Evolutionary conservation across 176 grass and related monocot species (phyloP), one percentile per base, ranked within the genome.

Genomic region (Stipa capillata): DNA sequence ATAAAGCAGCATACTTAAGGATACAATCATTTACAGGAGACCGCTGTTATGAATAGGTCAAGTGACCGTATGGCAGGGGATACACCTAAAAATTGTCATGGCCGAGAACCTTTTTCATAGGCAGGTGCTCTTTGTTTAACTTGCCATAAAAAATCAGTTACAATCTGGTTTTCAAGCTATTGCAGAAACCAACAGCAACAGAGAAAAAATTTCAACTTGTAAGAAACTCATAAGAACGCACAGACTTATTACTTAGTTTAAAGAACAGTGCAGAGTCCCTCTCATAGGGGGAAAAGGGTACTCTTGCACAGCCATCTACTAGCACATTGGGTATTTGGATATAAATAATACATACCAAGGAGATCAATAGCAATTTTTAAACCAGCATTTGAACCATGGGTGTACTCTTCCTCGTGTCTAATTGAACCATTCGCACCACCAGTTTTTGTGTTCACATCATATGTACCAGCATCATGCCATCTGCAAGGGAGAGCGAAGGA

Each of bases 391-490:
- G 96, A 89, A 68, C 96, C 96, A 82, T 98, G 96, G 2, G 61
- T 80, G 59, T 89, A 87, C 82, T 98, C 96, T 87, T 94, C 96
- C 69, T 91, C 83, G 11, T 56, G 79, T 73, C 92, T 98, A 85
- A 98, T 95, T 1, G 96, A 98, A 75, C 96, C 96, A 93, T 98
- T 98, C 28, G 96, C 90, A 0, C 96, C 96, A 54, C 96, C 96
- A 27, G 90, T 95, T 72, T 92, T 95, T 37, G 96, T 89, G 33
- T 76, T 87, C 23, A 87, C 92, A 50, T 98, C 96, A 23, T 87
- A 98, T 12, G 96, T 98, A 37, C 96, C 96, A 85, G 96, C 96
- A 87, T 98, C 96, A 82, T 98, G 96, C 96, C 96, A 98, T 87
- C 96, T 98, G 81, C 78, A 81, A 84, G 15, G 61, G 10, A 81